These are phyloP conservation scores for Hypoxylon fragiforme DNA, from an alignment of 495 filamentous ascomycete species.

Conservation along the genomic window DNA sequence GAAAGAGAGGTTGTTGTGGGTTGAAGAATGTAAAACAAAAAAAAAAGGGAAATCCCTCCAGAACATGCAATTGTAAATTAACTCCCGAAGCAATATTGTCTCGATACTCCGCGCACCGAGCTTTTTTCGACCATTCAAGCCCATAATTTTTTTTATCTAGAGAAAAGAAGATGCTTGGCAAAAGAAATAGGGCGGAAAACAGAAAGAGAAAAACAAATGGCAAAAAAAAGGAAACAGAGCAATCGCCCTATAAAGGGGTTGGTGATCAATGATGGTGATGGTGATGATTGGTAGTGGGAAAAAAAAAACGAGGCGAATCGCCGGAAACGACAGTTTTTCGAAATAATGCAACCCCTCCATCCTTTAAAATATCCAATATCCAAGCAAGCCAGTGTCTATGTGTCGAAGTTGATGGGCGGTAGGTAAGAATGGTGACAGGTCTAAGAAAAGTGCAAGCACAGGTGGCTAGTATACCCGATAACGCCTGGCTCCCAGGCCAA, in stretches of 20 bases:
- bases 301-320: neutral
- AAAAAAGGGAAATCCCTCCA: neutral
- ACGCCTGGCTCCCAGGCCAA: slow-evolving; percentile 14
- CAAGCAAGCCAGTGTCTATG: slow-evolving; percentile 19
- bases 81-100: neutral
- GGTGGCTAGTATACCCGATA: neutral
- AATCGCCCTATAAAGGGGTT: slow-evolving; percentile 15
- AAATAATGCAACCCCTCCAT: too few relatives aligned
- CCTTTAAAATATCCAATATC: too few relatives aligned
- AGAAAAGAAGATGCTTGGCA: neutral
- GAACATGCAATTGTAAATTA: neutral
- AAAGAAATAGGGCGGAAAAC: neutral
- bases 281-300: neutral
- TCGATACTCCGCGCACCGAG: slow-evolving; percentile 22
- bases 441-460: neutral
- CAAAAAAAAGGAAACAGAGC: neutral
- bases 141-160: slow-evolving; percentile 12
- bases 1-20: neutral
- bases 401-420: neutral
- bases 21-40: too few relatives aligned
- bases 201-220: slow-evolving; percentile 1
- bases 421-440: neutral
- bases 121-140: slow-evolving; percentile 25
- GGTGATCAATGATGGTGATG: neutral
- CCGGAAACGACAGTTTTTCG: slow-evolving; percentile 28